phyloP scores from a whole-genome alignment of 768 basidiomycete species.

The Crassisporium funariophilum region DNA sequence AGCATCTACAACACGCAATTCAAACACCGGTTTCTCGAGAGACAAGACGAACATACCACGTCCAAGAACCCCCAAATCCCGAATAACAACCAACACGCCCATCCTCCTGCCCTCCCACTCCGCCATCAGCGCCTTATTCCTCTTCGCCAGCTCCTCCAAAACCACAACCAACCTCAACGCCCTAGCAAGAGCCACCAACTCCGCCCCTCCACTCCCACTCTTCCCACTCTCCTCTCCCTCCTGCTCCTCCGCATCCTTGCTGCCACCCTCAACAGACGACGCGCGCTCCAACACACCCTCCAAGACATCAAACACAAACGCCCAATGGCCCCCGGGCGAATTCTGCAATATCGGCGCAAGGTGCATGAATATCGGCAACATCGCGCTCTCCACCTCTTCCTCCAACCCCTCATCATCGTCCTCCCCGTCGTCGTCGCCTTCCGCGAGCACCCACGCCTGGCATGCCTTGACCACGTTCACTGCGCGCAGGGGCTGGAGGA shows the following conservation, averaged over 20 bases:
- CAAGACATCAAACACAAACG: conserved; percentile 84
- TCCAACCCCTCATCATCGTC: conserved; percentile 64
- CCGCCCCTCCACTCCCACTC: conserved; percentile 51
- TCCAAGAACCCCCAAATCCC: conserved; percentile 56
- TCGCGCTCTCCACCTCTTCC: conserved; percentile 77
- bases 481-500: conserved; percentile 82
- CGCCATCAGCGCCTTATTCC: conserved; percentile 74
- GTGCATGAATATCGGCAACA: conserved; percentile 72
- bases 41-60: conserved; percentile 40
- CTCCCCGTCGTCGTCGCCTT: conserved; percentile 66
- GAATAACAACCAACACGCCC: conserved; percentile 56
- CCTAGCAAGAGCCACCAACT: conserved; percentile 65
- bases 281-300: conserved; percentile 79
- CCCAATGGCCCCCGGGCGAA: conserved; percentile 89
- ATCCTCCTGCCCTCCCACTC: conserved; percentile 65
- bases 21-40: not conserved
- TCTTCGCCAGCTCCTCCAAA: conserved; percentile 67
- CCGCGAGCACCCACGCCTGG: conserved; percentile 75
- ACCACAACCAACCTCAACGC: conserved; percentile 67
- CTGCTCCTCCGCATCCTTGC: conserved; percentile 5
- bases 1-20: conserved; percentile 10
- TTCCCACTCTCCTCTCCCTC: conserved; percentile 24
- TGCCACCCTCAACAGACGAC: conserved; percentile 3
- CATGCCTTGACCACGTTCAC: conserved; percentile 86
- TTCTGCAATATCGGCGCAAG: conserved; percentile 89